These are phyloP conservation scores for Scheffersomyces titani DNA, from an alignment of 1,139 yeast genomes.

Conservation along the genomic window DNA sequence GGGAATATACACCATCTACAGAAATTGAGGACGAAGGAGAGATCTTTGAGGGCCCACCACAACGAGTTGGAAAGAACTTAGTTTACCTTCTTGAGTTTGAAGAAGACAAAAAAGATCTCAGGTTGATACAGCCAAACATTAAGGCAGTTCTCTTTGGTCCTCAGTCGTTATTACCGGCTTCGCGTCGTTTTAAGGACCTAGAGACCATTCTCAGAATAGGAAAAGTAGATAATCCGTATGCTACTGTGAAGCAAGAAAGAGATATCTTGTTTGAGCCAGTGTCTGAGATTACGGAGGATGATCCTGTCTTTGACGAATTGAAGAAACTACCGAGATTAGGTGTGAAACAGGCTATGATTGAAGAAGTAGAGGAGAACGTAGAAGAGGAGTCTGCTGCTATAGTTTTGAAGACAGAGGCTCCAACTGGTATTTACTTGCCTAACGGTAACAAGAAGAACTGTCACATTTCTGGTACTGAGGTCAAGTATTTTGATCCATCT, in stretches of 20 bases:
- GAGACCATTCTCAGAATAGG: slow-evolving; percentile 57
- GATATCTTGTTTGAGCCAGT: slow-evolving; percentile 38
- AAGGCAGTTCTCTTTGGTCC: slow-evolving; percentile 59
- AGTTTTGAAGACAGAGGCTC: slow-evolving; percentile 63
- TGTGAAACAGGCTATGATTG: slow-evolving; percentile 52
- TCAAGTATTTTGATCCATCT: slow-evolving; percentile 83
- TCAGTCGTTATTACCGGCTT: slow-evolving; percentile 54
- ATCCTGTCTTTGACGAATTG: slow-evolving; percentile 50
- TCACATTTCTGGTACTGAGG: slow-evolving; percentile 75
- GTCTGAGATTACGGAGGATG: slow-evolving; percentile 36
- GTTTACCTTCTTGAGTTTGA: slow-evolving; percentile 52
- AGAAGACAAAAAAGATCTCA: slow-evolving; percentile 22
- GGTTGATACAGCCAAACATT: slow-evolving; percentile 25
- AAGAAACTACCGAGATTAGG: slow-evolving; percentile 67
- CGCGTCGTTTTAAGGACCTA: slow-evolving; percentile 54
- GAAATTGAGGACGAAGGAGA: slow-evolving; percentile 15
- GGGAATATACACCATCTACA: slow-evolving; percentile 8
- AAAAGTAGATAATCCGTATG: slow-evolving; percentile 44
- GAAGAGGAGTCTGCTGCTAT: slow-evolving; percentile 47
- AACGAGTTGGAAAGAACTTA: slow-evolving; percentile 53
- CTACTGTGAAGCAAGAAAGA: slow-evolving; percentile 35
- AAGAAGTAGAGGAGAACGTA: slow-evolving; percentile 39
- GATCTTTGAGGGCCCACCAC: slow-evolving; percentile 65
- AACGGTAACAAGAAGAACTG: slow-evolving; percentile 72
- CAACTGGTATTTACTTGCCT: slow-evolving; percentile 73